phyloP scores from a whole-genome alignment of 495 filamentous ascomycete genomes.

The Xylaria bambusicola region DNA sequence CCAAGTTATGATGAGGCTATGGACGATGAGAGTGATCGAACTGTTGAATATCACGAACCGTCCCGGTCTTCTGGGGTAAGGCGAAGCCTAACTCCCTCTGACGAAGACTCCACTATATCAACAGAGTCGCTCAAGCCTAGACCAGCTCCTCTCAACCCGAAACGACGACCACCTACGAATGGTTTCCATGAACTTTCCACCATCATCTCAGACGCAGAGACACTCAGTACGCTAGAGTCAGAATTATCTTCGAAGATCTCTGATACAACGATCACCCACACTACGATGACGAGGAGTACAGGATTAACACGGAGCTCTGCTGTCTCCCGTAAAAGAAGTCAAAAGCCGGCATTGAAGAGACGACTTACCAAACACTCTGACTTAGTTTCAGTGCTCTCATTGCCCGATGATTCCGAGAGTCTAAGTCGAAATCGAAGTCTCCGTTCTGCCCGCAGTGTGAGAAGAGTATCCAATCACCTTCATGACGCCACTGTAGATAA shows the following conservation, averaged over 20 bases:
- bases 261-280: slow-evolving; percentile 53
- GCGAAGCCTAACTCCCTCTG: slow-evolving; percentile 30
- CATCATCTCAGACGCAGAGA: slow-evolving; percentile 64
- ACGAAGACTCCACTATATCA: slow-evolving; percentile 36
- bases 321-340: slow-evolving; percentile 41
- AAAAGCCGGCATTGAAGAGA: slow-evolving; percentile 61
- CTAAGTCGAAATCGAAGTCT: slow-evolving; percentile 61
- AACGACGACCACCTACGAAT: slow-evolving; percentile 64
- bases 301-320: slow-evolving; percentile 40
- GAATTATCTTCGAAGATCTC: slow-evolving; percentile 47
- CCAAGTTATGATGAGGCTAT: slow-evolving; percentile 40
- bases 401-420: slow-evolving; percentile 61
- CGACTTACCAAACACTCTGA: slow-evolving; percentile 90
- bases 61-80: slow-evolving; percentile 30
- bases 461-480: slow-evolving; percentile 66
- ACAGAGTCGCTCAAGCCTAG: slow-evolving; percentile 33
- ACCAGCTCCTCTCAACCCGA: slow-evolving; percentile 35
- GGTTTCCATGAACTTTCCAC: slow-evolving; percentile 72
- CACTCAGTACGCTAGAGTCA: slow-evolving; percentile 51
- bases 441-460: slow-evolving; percentile 69
- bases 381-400: slow-evolving; percentile 86
- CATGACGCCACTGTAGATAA: slow-evolving; percentile 68
- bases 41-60: slow-evolving; percentile 31
- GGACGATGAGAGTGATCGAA: slow-evolving; percentile 37
- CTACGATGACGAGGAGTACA: slow-evolving; percentile 50